Evolutionary conservation across 1,139 yeast genomes (phyloP).

Genomic region (Sugiyamaella sp.): DNA sequence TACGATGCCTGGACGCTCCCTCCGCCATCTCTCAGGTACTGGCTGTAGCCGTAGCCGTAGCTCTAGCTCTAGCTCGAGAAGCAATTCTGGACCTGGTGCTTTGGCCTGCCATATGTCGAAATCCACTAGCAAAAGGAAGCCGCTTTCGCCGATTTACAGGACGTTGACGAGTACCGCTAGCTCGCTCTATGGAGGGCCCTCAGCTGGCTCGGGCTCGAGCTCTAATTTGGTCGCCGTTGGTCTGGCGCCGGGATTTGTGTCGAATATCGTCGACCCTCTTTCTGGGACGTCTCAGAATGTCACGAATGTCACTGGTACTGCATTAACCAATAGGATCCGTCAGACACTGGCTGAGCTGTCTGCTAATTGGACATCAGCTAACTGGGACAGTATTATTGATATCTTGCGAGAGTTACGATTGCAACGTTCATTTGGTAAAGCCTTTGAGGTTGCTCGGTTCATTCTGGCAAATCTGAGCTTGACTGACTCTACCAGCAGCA

Average conservation of each 20-base stretch:
- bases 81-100: no score
- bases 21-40: no score
- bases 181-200: background rate
- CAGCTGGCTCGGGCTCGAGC: background rate
- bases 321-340: background rate
- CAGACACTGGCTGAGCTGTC: background rate
- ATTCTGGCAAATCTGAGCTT: background rate
- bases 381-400: constrained; percentile 15
- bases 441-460: constrained; percentile 6
- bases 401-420: constrained; percentile 5
- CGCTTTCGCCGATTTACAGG: no score
- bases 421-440: background rate
- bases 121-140: no score
- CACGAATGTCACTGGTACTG: background rate
- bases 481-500: no score
- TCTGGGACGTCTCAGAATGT: background rate
- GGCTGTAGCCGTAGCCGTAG: no score
- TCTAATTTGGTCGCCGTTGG: background rate
- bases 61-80: no score
- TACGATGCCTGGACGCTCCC: no score
- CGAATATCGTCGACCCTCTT: background rate
- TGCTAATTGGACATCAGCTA: background rate
- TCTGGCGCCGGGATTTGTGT: background rate
- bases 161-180: no score
- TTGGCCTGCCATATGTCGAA: no score